Evolutionary conservation across 805 yeast genomes (phyloP).

Genomic region (Schwanniomyces sp.): DNA sequence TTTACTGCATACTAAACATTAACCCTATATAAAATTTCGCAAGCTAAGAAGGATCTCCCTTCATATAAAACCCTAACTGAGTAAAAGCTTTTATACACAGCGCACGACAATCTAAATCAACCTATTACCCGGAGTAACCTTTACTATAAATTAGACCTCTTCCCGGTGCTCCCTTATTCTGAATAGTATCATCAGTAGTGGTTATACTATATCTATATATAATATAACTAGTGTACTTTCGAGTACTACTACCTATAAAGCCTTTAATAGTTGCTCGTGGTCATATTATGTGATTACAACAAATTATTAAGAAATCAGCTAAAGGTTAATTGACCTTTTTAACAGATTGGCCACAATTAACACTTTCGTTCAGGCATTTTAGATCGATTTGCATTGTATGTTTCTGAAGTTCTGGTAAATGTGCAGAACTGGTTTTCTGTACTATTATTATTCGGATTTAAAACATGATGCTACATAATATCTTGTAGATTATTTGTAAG

Average conservation of each 20-base stretch:
- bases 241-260: constrained; percentile 6
- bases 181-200: constrained; percentile 68
- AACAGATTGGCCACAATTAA: constrained; percentile 71
- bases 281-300: constrained; percentile 4
- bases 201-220: constrained; percentile 70
- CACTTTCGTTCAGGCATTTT: constrained; percentile 79
- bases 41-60: too few relatives aligned
- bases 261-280: constrained; percentile 3
- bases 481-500: constrained; percentile 17
- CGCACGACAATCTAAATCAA: neutral
- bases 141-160: constrained; percentile 25
- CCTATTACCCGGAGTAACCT: constrained; percentile 9
- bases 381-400: constrained; percentile 44
- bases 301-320: constrained; percentile 48
- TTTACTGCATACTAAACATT: too few relatives aligned
- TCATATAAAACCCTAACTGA: neutral
- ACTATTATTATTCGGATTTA: constrained; percentile 39
- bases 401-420: constrained; percentile 30
- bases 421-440: constrained; percentile 11
- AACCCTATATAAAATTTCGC: too few relatives aligned
- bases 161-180: constrained; percentile 33
- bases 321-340: constrained; percentile 69
- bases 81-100: neutral
- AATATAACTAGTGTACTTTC: constrained; percentile 52
- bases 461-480: constrained; percentile 53